Evolutionary conservation across 139 green algal genomes (phyloP).

Genomic region (Mesotaenium endlicherianum): DNA sequence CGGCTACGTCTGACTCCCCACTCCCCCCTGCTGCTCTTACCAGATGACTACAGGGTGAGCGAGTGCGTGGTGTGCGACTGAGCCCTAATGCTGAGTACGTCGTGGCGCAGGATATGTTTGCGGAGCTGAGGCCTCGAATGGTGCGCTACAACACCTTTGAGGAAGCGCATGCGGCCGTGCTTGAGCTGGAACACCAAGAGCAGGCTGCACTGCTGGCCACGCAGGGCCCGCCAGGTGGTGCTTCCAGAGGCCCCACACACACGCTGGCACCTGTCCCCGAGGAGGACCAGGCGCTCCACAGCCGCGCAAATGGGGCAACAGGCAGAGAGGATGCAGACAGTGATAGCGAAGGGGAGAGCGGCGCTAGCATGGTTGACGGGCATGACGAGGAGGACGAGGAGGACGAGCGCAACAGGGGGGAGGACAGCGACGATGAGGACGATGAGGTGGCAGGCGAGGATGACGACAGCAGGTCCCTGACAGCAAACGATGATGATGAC

Average conservation of each 20-base stretch:
- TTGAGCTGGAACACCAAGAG: conserved; percentile 57
- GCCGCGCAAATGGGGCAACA: background rate
- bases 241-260: too few relatives aligned
- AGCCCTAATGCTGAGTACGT: background rate
- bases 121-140: conserved; percentile 68
- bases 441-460: conserved; percentile 16
- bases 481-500: conserved; percentile 35
- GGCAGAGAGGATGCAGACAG: conserved; percentile 31
- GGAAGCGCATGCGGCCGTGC: conserved; percentile 65
- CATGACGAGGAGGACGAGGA: conserved; percentile 48
- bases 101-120: conserved; percentile 71
- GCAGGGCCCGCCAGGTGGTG: background rate
- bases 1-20: too few relatives aligned
- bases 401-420: conserved; percentile 2
- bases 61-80: too few relatives aligned
- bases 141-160: conserved; percentile 62
- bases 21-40: too few relatives aligned
- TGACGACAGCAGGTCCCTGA: background rate
- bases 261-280: too few relatives aligned
- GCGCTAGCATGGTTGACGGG: conserved; percentile 6
- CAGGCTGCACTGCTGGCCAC: background rate
- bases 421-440: conserved; percentile 17
- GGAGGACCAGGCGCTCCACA: background rate
- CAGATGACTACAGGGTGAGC: too few relatives aligned
- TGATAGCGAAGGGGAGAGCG: conserved; percentile 40